Conservation (phyloP, 768 basidiomycete species). For the Mycena olivaceomarginata region DNA sequence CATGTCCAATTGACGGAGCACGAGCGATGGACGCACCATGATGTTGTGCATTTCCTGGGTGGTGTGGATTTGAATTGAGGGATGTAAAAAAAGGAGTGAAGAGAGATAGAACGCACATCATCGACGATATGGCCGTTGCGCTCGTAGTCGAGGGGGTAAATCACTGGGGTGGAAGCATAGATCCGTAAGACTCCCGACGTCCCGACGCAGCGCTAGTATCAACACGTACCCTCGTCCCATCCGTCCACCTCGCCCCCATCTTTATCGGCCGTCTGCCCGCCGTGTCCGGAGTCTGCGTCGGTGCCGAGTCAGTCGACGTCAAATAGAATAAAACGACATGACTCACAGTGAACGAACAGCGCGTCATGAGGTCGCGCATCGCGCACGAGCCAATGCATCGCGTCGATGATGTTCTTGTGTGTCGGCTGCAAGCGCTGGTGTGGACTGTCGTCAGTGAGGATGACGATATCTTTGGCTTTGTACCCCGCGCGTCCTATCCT, state of each 20-base stretch:
- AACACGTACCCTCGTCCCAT: slow-evolving; percentile 79
- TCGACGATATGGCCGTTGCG: slow-evolving; percentile 87
- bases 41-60: slow-evolving; percentile 60
- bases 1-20: too few relatives aligned
- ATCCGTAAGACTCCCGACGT: neutral
- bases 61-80: too few relatives aligned
- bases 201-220: neutral
- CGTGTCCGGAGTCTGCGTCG: slow-evolving; percentile 90
- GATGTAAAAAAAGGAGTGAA: too few relatives aligned
- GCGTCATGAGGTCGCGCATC: slow-evolving; percentile 83
- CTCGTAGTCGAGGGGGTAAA: slow-evolving; percentile 94
- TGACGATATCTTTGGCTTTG: slow-evolving; percentile 76
- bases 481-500: slow-evolving; percentile 67
- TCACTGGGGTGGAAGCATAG: slow-evolving; percentile 64
- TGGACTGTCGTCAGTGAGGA: slow-evolving; percentile 78
- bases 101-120: slow-evolving; percentile 57
- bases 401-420: slow-evolving; percentile 66
- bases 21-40: slow-evolving; percentile 57
- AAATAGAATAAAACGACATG: neutral
- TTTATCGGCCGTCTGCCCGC: slow-evolving; percentile 90
- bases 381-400: slow-evolving; percentile 78
- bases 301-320: too few relatives aligned
- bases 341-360: slow-evolving; percentile 85
- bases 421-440: slow-evolving; percentile 67
- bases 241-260: slow-evolving; percentile 90